Evolutionary conservation across 176 grass and related monocot species (phyloP).

Genomic region (Rhynchospora breviuscula): DNA sequence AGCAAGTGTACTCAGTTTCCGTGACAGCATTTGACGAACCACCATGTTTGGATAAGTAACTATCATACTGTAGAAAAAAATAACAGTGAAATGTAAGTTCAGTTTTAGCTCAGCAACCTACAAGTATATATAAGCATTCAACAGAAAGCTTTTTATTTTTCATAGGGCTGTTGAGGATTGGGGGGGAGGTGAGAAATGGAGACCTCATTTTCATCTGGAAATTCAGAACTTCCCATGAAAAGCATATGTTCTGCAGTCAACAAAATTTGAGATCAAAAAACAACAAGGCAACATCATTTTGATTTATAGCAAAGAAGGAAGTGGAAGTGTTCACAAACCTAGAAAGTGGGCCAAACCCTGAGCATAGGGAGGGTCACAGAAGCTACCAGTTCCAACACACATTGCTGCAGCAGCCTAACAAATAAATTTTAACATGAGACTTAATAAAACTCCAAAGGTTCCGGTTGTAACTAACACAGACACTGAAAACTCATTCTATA

Average conservation of each 20-base stretch:
- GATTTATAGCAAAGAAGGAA: constrained; percentile 14
- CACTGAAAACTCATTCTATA: not conserved
- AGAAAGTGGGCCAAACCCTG: constrained; percentile 95
- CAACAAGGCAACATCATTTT: not conserved
- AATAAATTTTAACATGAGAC: not conserved
- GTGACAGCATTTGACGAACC: constrained; percentile 95
- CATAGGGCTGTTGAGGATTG: not conserved
- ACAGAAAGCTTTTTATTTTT: not conserved
- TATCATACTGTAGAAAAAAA: constrained; percentile 74
- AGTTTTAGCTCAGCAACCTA: not conserved
- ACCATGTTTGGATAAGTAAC: constrained; percentile 88
- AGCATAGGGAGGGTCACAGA: constrained; percentile 68
- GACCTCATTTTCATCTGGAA: constrained; percentile 92
- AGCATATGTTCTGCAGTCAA: constrained; percentile 88
- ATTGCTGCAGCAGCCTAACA: constrained; percentile 89
- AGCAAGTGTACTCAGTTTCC: constrained; percentile 91
- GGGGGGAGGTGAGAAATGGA: not conserved
- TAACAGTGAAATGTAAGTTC: constrained; percentile 17
- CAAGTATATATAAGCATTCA: not conserved
- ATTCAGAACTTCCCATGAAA: constrained; percentile 98
- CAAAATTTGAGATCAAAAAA: not conserved
- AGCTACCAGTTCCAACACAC: constrained; percentile 93
- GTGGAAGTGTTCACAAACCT: constrained; percentile 44
- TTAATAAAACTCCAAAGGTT: not conserved
- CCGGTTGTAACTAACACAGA: not conserved